Percentiles rank a stretch among this genome's conserved stretches.
Conservation (phyloP, 177 flowering plant genomes). For the Vitis hybrid region DNA sequence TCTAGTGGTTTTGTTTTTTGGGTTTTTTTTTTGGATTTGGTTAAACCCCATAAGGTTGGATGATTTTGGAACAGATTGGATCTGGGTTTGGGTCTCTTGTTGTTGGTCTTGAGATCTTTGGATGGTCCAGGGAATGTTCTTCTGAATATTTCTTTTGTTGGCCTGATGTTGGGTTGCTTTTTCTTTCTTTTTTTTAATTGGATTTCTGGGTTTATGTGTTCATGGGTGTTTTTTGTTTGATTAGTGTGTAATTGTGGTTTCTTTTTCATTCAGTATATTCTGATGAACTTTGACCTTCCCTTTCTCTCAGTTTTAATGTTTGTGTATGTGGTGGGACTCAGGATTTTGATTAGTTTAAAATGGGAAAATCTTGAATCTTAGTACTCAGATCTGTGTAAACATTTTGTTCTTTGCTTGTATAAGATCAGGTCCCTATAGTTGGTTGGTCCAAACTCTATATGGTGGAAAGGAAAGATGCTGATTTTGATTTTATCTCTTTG, state of each 20-base stretch:
- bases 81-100: neutral
- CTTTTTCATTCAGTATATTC: too few relatives aligned
- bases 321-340: neutral
- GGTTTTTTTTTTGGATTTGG: neutral
- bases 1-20: neutral
- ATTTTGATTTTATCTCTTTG: neutral
- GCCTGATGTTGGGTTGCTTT: too few relatives aligned
- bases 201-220: too few relatives aligned
- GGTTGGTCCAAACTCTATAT: neutral
- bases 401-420: neutral
- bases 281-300: too few relatives aligned
- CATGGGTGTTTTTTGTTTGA: too few relatives aligned
- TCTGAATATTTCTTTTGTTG: too few relatives aligned
- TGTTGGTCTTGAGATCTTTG: neutral
- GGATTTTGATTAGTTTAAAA: neutral
- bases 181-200: too few relatives aligned
- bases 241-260: too few relatives aligned
- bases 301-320: neutral
- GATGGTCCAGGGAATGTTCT: too few relatives aligned
- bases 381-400: neutral
- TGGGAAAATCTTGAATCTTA: too few relatives aligned
- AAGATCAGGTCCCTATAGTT: slow-evolving; percentile 1
- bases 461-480: neutral
- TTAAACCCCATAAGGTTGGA: too few relatives aligned
- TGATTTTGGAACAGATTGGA: neutral